Evolutionary conservation across 2,329 filamentous ascomycete genomes (phyloP).

Genomic region (Microcera coccophila): DNA sequence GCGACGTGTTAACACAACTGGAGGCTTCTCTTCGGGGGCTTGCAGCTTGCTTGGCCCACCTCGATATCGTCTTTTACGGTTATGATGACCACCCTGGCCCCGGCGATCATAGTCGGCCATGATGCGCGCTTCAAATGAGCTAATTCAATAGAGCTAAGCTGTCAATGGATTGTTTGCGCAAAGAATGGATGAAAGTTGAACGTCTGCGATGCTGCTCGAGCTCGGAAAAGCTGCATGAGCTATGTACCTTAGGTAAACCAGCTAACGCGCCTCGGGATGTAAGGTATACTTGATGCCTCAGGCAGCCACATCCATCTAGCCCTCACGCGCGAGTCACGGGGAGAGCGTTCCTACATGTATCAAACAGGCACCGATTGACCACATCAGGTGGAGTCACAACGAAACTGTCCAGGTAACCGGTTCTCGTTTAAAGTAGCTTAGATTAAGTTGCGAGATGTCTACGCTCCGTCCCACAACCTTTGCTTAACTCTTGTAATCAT

Average conservation of each 20-base stretch:
- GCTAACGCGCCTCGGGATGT: constrained; percentile 3
- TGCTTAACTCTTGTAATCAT: too few species aligned
- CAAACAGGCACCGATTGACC: neutral
- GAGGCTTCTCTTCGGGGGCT: constrained; percentile 22
- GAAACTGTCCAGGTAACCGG: too few species aligned
- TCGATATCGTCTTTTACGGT: constrained; percentile 75
- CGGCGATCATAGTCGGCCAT: constrained; percentile 59
- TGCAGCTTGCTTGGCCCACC: constrained; percentile 45
- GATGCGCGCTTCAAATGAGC: constrained; percentile 14
- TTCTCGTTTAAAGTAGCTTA: too few species aligned
- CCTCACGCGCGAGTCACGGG: neutral
- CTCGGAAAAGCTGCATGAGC: constrained; percentile 19
- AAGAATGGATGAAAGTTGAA: constrained; percentile 10
- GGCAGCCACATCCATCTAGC: constrained; percentile 7
- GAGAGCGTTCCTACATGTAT: neutral
- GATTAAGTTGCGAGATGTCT: too few species aligned
- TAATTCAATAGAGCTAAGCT: constrained; percentile 1
- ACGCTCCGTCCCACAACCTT: too few species aligned
- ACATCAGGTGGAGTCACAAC: too few species aligned
- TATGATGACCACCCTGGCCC: constrained; percentile 51
- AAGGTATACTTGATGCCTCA: constrained; percentile 16
- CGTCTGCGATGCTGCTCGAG: constrained; percentile 22
- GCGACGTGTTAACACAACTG: constrained; percentile 15
- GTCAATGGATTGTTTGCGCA: constrained; percentile 11
- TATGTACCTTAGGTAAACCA: too few species aligned